phyloP scores from a whole-genome alignment of 2,329 filamentous ascomycete species.

The Epichloe baconii region DNA sequence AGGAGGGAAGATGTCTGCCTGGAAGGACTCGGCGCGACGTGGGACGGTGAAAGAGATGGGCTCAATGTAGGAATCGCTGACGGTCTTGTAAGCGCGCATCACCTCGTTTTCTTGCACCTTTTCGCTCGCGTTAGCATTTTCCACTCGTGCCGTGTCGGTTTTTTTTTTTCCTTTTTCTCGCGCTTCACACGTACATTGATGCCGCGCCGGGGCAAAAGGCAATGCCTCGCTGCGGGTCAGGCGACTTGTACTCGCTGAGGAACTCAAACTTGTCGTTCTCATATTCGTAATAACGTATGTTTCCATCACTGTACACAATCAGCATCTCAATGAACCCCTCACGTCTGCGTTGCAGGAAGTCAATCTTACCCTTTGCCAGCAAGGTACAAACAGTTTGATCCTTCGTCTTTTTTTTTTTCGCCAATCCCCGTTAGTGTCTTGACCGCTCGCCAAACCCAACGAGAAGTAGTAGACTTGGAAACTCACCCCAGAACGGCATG shows the following conservation, averaged over 20 bases:
- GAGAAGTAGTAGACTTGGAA: not conserved
- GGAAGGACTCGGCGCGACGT: constrained; percentile 84
- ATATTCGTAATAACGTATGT: constrained; percentile 98
- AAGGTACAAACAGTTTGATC: constrained; percentile 87
- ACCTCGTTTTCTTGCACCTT: constrained; percentile 90
- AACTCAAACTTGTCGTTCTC: constrained; percentile 98
- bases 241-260: constrained; percentile 93
- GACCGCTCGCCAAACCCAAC: not conserved
- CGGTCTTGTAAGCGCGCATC: constrained; percentile 92
- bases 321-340: constrained; percentile 5
- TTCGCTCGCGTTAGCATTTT: constrained; percentile 10
- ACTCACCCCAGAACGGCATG: constrained; percentile 92
- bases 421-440: not conserved
- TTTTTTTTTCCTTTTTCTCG: not conserved
- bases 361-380: constrained; percentile 83
- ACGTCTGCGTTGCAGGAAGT: not conserved
- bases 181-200: constrained; percentile 55
- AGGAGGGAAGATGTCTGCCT: constrained; percentile 92
- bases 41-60: constrained; percentile 97
- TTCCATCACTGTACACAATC: constrained; percentile 62
- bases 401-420: constrained; percentile 52
- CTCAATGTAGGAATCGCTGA: constrained; percentile 88
- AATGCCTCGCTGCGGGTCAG: constrained; percentile 84
- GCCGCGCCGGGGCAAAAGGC: constrained; percentile 91
- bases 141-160: not conserved